Evolutionary conservation across 495 filamentous ascomycete species (phyloP).

Genomic region (Cercophora sp.): DNA sequence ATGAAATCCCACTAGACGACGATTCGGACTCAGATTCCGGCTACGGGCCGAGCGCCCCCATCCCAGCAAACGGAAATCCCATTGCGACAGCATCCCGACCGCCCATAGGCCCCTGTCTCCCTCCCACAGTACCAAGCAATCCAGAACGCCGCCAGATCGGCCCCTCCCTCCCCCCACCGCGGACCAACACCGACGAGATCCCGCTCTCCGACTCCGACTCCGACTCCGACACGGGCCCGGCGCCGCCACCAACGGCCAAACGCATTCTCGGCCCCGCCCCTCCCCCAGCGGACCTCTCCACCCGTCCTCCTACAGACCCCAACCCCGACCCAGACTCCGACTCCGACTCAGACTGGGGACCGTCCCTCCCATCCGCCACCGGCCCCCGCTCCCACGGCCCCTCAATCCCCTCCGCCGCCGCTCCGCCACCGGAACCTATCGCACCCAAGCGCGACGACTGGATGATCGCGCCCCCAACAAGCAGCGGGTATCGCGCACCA

Average conservation of each 20-base stretch:
- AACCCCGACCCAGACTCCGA: conserved; percentile 33
- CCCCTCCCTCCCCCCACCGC: conserved; percentile 27
- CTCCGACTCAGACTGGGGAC: conserved; percentile 58
- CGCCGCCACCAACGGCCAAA: conserved; percentile 20
- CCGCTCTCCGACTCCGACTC: conserved; percentile 21
- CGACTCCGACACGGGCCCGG: conserved; percentile 22
- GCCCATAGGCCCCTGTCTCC: conserved; percentile 25
- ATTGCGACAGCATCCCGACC: background rate
- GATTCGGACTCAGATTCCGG: conserved; percentile 33
- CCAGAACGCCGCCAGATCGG: conserved; percentile 30
- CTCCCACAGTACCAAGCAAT: conserved; percentile 14
- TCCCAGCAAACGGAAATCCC: background rate
- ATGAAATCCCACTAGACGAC: conserved; percentile 34
- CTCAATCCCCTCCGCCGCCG: conserved; percentile 17
- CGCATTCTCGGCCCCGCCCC: conserved; percentile 43
- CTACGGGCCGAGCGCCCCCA: conserved; percentile 29
- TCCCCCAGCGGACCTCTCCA: conserved; percentile 40
- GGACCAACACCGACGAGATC: conserved; percentile 29
- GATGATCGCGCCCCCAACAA: conserved; percentile 85
- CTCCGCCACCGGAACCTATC: conserved; percentile 21
- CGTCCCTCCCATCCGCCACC: conserved; percentile 58
- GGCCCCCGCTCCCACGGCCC: conserved; percentile 17
- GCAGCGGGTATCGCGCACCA: conserved; percentile 55
- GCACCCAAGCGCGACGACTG: conserved; percentile 70
- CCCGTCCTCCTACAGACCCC: conserved; percentile 33